Base-by-base conservation (phyloP, 345 rosid species). In the Brassica incana region DNA sequence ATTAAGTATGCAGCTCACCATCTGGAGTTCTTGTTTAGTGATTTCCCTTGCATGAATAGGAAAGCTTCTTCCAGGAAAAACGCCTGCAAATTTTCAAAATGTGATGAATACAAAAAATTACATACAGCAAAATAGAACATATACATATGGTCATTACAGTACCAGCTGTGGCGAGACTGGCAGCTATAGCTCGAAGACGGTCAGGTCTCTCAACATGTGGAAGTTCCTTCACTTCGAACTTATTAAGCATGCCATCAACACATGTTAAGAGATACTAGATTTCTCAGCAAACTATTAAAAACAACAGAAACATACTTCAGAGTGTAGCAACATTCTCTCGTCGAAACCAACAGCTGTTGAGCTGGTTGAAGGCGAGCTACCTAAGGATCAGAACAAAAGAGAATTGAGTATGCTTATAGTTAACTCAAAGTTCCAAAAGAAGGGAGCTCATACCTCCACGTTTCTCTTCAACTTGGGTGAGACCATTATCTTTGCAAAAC, bases 181-280 rank as follows among this genome's bases (percentile, higher is more conserved):
- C 93, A 77, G 93, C 92, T 83, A 95, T 90, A 85, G 95, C 98
- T 87, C 86, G 98, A 83, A 95, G 95, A 74, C 98, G 93, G 80
- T 95, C 93, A 33, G 98, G 92, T 87, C 99, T 89, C 88, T 95
- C 98, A 1, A 97, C 96, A 81, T 95, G 99, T 40, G 96, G 99
- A 69, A 85, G 96, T 36, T 96, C 83, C 84, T 91, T 95, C 87
- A 82, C 85, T 85, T 90, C 88, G 36, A 88, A 83, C 99, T 95
- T 84, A 65, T 76, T 85, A 82, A 85, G 84, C 88, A 86, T 85
- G 77, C 73, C 50, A 45, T 59, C 77, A 80, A 71, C 74, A 85
- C 74, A 72, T 40, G 74, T 58, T 45, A 79, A 63, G 9, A 36
- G 8, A 29, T 29, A 29, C 32, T 29, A 29, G 32, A 29, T 29